These are phyloP conservation scores for Raffaelea albimanens DNA, from an alignment of 2,329 filamentous ascomycete genomes.

Conservation along the genomic window DNA sequence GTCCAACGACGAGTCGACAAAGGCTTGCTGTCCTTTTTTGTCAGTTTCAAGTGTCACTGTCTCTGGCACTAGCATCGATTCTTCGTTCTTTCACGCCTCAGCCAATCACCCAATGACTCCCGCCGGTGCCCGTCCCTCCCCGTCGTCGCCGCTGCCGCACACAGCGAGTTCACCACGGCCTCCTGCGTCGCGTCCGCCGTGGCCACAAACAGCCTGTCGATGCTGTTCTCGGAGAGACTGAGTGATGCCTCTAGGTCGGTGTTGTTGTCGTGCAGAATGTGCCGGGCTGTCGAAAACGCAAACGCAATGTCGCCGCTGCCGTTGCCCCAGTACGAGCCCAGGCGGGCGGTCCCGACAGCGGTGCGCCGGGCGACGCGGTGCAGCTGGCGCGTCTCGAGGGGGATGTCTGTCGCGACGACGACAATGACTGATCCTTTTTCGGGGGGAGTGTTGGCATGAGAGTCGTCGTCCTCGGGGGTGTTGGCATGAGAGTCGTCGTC, in stretches of 20 bases:
- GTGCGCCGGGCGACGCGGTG: constrained; percentile 24
- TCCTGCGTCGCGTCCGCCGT: constrained; percentile 55
- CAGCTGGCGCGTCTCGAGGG: constrained; percentile 26
- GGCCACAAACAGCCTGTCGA: constrained; percentile 53
- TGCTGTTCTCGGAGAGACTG: constrained; percentile 15
- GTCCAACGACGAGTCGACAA: too few relatives aligned
- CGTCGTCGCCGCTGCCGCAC: constrained; percentile 49
- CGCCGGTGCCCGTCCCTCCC: constrained; percentile 23
- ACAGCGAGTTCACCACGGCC: constrained; percentile 55
- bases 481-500: too few relatives aligned
- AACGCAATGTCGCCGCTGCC: constrained; percentile 58
- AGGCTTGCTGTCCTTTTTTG: too few relatives aligned
- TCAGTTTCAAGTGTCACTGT: too few relatives aligned
- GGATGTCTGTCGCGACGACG: constrained; percentile 40
- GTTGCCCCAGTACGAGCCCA: constrained; percentile 53
- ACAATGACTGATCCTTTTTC: constrained; percentile 43
- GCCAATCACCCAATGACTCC: background rate
- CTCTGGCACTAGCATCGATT: too few relatives aligned
- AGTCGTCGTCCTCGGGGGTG: too few relatives aligned
- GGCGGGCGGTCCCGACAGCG: constrained; percentile 49
- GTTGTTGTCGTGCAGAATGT: constrained; percentile 45
- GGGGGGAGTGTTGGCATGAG: constrained; percentile 21
- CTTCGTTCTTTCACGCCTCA: too few relatives aligned
- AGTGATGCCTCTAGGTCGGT: background rate
- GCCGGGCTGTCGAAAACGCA: constrained; percentile 54